Evolutionary conservation across 805 yeast species (phyloP).

Genomic region (Nakazawaea pomicola): DNA sequence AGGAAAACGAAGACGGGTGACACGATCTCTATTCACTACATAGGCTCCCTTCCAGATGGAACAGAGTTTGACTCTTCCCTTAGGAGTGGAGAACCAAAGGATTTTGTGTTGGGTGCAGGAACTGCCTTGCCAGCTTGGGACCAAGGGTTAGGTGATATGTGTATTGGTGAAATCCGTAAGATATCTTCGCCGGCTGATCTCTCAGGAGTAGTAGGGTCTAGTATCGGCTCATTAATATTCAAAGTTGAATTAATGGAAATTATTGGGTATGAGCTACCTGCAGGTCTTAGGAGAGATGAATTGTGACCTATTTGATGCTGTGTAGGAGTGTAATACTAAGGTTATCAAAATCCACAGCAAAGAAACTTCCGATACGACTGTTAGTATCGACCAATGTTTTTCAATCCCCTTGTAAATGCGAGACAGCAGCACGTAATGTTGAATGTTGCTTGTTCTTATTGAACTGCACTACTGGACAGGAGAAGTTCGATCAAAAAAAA

Average conservation of each 20-base stretch:
- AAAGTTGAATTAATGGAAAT: slow-evolving; percentile 60
- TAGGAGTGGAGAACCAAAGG: slow-evolving; percentile 59
- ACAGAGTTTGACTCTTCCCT: slow-evolving; percentile 71
- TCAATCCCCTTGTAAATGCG: too few relatives aligned
- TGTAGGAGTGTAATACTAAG: too few relatives aligned
- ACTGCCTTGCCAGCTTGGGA: slow-evolving; percentile 91
- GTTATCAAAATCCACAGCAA: too few relatives aligned
- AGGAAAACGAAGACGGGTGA: slow-evolving; percentile 63
- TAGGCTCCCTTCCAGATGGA: slow-evolving; percentile 65
- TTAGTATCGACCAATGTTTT: too few relatives aligned
- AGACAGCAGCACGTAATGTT: too few relatives aligned
- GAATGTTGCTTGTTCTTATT: too few relatives aligned
- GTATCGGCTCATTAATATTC: slow-evolving; percentile 65
- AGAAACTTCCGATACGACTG: too few relatives aligned
- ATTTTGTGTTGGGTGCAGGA: slow-evolving; percentile 68
- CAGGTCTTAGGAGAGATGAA: slow-evolving; percentile 5
- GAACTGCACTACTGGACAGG: too few relatives aligned
- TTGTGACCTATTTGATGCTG: too few relatives aligned
- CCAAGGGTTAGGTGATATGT: slow-evolving; percentile 67
- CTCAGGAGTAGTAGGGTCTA: slow-evolving; percentile 72
- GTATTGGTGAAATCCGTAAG: slow-evolving; percentile 81
- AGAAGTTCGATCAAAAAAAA: background rate
- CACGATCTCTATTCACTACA: slow-evolving; percentile 67
- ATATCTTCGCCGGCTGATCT: slow-evolving; percentile 72
- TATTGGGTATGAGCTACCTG: slow-evolving; percentile 24